A percentile compares a stretch with the other conserved stretches of the same genome.
These are phyloP conservation scores for Pichia sp. DNA, from an alignment of 1,139 yeast genomes.

Conservation along the genomic window DNA sequence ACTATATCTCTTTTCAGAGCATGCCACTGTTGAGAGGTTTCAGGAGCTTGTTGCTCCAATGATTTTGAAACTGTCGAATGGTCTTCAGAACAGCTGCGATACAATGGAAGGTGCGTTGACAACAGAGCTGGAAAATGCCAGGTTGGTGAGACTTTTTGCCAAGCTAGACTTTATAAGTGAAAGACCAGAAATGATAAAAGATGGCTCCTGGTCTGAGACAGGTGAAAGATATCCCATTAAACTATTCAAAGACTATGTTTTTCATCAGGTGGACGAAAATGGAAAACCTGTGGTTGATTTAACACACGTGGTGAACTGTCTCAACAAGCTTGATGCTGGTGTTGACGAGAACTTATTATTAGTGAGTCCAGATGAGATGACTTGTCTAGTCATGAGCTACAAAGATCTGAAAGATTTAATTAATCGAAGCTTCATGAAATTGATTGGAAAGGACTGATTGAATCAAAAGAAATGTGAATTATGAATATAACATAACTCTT, in stretches of 20 bases:
- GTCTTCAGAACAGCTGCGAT: conserved; percentile 53
- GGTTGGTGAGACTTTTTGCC: conserved; percentile 73
- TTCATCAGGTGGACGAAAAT: conserved; percentile 71
- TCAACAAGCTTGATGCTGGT: conserved; percentile 92
- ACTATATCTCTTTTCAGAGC: conserved; percentile 27
- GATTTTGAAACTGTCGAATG: conserved; percentile 42
- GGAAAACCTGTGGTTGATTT: conserved; percentile 79
- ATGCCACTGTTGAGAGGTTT: conserved; percentile 24
- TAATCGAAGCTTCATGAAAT: conserved; percentile 62
- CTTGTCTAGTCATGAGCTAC: conserved; percentile 72
- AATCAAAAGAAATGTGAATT: too few relatives aligned
- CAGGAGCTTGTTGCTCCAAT: conserved; percentile 31
- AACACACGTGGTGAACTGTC: conserved; percentile 67
- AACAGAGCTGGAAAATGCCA: conserved; percentile 79
- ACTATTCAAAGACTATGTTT: conserved; percentile 77
- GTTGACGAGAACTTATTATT: conserved; percentile 74
- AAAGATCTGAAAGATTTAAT: conserved; percentile 71
- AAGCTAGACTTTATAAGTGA: conserved; percentile 77
- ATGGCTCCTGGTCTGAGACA: conserved; percentile 61
- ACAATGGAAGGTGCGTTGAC: conserved; percentile 58
- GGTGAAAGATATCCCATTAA: conserved; percentile 72
- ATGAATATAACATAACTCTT: too few relatives aligned
- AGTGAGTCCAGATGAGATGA: conserved; percentile 76
- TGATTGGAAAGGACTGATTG: conserved; percentile 22
- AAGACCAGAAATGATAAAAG: conserved; percentile 58